These are phyloP conservation scores for Aspergillus pseudoviridinutans DNA, from an alignment of 2,329 filamentous ascomycete species.

Conservation along the genomic window DNA sequence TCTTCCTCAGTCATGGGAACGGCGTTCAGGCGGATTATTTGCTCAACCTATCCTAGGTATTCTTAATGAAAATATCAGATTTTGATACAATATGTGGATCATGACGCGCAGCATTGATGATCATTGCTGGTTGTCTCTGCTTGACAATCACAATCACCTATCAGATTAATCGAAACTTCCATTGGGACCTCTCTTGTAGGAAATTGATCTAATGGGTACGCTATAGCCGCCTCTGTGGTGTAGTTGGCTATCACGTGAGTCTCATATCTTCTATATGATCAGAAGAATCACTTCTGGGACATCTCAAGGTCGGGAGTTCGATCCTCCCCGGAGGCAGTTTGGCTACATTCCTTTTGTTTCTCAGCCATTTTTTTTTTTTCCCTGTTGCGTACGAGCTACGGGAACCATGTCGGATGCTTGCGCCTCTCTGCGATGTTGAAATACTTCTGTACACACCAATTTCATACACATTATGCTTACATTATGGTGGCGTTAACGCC, in stretches of 20 bases:
- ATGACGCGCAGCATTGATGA: neutral
- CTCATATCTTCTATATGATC: neutral
- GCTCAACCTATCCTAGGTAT: neutral
- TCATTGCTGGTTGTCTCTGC: neutral
- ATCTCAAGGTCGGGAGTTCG: neutral
- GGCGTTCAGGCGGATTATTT: neutral
- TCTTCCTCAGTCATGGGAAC: neutral
- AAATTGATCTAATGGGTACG: neutral
- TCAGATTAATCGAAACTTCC: too few species aligned
- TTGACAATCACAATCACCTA: too few species aligned
- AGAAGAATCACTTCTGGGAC: neutral
- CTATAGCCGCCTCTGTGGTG: neutral
- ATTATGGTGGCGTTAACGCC: neutral
- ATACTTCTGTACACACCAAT: neutral
- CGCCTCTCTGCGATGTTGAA: neutral
- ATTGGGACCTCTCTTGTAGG: neutral
- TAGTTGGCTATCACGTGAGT: neutral
- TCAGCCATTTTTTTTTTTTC: neutral
- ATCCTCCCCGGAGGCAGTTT: neutral
- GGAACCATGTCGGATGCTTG: neutral
- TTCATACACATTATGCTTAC: neutral
- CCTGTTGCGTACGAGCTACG: neutral
- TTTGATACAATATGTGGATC: neutral
- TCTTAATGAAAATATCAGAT: neutral
- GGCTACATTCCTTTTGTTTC: neutral